Evolutionary conservation across 345 rosid genomes (phyloP).

Genomic region (Syzygium jambos): DNA sequence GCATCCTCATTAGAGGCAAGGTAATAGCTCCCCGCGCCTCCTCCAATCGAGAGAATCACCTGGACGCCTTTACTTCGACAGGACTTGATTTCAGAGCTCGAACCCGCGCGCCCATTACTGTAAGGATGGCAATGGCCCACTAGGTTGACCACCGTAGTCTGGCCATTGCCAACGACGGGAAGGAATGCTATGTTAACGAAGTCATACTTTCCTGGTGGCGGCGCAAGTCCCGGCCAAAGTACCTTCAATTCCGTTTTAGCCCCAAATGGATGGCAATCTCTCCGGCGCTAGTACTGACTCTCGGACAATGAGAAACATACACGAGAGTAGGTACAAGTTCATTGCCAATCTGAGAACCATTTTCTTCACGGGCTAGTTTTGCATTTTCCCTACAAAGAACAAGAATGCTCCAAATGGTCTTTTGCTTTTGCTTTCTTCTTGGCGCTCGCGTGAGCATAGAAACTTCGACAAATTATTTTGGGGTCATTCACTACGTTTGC

Average conservation of each 20-base stretch:
- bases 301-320: not conserved
- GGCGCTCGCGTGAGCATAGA: not conserved
- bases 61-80: constrained; percentile 10
- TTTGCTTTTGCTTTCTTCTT: not conserved
- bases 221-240: constrained; percentile 17
- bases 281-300: not conserved
- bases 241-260: constrained; percentile 10
- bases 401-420: not conserved
- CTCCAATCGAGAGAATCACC: constrained; percentile 10
- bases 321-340: not conserved
- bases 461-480: not conserved
- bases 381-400: no score
- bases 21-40: constrained; percentile 6
- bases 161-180: constrained; percentile 13
- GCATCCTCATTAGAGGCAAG: constrained; percentile 8
- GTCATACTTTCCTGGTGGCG: constrained; percentile 8
- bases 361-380: not conserved
- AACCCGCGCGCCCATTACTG: constrained; percentile 3
- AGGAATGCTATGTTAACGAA: constrained; percentile 15
- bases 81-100: constrained; percentile 7
- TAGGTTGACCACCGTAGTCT: constrained; percentile 14
- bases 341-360: not conserved
- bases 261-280: constrained; percentile 21
- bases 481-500: not conserved
- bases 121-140: constrained; percentile 8